Conservation (phyloP, 2,329 filamentous ascomycete genomes). For the Dactylella cylindrospora region DNA sequence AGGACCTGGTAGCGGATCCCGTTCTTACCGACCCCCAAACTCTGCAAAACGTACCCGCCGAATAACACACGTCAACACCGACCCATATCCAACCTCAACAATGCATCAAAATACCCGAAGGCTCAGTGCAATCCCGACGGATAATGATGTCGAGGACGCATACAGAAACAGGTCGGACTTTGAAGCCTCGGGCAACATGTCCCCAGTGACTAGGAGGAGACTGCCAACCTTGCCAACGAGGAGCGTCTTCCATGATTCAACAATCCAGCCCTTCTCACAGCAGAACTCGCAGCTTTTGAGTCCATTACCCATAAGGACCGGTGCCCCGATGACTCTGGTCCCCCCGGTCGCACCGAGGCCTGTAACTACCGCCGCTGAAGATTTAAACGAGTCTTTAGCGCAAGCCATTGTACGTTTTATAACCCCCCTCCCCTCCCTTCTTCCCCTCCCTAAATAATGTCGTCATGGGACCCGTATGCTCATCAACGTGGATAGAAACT, state of each 20-base stretch:
- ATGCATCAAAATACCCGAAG: constrained; percentile 26
- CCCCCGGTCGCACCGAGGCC: constrained; percentile 15
- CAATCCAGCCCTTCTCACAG: constrained; percentile 20
- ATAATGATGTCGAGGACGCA: constrained; percentile 34
- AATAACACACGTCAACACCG: constrained; percentile 30
- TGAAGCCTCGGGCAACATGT: constrained; percentile 31
- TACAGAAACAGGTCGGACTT: constrained; percentile 42
- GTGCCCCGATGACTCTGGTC: constrained; percentile 16
- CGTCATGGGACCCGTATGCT: too few species aligned
- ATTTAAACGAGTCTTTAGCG: constrained; percentile 35
- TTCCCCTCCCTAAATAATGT: too few species aligned
- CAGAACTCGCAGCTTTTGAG: constrained; percentile 26
- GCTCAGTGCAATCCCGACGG: constrained; percentile 32
- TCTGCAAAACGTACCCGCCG: constrained; percentile 35
- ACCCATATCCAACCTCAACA: constrained; percentile 23
- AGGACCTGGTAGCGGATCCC: constrained; percentile 12
- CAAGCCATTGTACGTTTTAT: constrained; percentile 42
- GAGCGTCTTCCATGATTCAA: constrained; percentile 30
- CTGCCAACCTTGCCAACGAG: constrained; percentile 26
- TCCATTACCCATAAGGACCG: too few species aligned
- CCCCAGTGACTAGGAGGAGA: constrained; percentile 28
- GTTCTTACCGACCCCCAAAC: constrained; percentile 40
- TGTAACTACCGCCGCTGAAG: constrained; percentile 18
- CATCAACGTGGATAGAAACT: too few species aligned
- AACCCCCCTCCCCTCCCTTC: not conserved